Conservation (phyloP, 805 yeast genomes). For the Hanseniaspora pseudoguilliermondii region DNA sequence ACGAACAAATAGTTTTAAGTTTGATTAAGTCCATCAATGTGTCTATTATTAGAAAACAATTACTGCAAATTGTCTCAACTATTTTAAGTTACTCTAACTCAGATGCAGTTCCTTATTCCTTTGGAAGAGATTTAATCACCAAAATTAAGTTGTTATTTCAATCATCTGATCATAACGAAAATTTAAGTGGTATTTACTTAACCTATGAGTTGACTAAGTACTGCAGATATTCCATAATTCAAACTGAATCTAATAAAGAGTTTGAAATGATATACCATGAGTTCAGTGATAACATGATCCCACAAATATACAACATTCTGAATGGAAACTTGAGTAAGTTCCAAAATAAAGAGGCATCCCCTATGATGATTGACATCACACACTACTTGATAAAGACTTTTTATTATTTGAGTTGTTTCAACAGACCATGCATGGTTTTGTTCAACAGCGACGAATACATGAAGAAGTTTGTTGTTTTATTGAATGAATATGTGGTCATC, state of each 20-base stretch:
- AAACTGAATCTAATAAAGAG: background rate
- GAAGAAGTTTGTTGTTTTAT: constrained; percentile 54
- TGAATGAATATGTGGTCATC: constrained; percentile 40
- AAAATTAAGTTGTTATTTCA: constrained; percentile 6
- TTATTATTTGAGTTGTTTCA: constrained; percentile 44
- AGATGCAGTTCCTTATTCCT: background rate
- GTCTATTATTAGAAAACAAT: constrained; percentile 11
- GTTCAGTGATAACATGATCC: constrained; percentile 6
- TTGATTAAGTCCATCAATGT: constrained; percentile 32
- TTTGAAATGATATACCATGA: background rate
- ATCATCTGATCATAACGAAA: background rate
- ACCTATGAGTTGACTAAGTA: constrained; percentile 9
- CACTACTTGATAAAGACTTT: constrained; percentile 41
- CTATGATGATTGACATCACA: constrained; percentile 1
- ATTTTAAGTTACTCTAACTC: constrained; percentile 1
- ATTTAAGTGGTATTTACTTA: constrained; percentile 3
- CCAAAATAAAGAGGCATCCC: background rate
- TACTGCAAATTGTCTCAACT: constrained; percentile 3
- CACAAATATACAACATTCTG: background rate
- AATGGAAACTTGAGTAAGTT: background rate
- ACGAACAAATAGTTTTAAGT: background rate
- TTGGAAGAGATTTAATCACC: background rate
- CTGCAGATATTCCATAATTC: constrained; percentile 7
- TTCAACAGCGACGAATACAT: constrained; percentile 26
- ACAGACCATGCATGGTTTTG: constrained; percentile 45